Evolutionary conservation across 1,139 yeast species (phyloP).

Genomic region (Suhomyces terraborum): DNA sequence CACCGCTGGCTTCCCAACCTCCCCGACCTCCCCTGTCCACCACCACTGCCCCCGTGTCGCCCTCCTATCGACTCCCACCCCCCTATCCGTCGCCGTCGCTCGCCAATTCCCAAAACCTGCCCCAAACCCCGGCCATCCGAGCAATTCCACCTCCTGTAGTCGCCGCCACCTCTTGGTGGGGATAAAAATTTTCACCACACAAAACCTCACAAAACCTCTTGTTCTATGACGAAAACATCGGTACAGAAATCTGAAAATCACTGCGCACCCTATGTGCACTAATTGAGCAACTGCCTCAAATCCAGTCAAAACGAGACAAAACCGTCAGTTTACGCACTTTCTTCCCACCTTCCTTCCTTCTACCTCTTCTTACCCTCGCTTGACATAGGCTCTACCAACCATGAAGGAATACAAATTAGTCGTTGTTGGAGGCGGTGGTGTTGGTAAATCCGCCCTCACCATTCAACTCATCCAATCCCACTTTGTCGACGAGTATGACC

Average conservation of each 20-base stretch:
- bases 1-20: too few species aligned
- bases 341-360: constrained; percentile 1
- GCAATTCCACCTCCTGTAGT: constrained; percentile 1
- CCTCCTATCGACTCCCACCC: too few species aligned
- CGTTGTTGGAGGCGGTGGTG: constrained; percentile 98
- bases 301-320: constrained; percentile 4
- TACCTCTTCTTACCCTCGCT: constrained; percentile 6
- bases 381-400: background rate
- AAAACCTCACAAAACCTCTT: constrained; percentile 6
- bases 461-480: constrained; percentile 88
- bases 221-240: constrained; percentile 6
- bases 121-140: background rate
- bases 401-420: constrained; percentile 80
- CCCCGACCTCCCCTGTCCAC: too few species aligned
- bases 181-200: constrained; percentile 9
- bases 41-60: too few species aligned
- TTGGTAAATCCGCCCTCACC: constrained; percentile 94
- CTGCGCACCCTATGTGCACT: too few species aligned
- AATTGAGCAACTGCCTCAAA: constrained; percentile 2
- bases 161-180: constrained; percentile 1
- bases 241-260: constrained; percentile 1
- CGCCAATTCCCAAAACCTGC: background rate
- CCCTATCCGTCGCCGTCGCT: background rate
- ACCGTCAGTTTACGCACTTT: constrained; percentile 3
- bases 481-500: constrained; percentile 95